Percentiles rank a stretch among this genome's conserved stretches.
phyloP scores from a whole-genome alignment of 2,329 filamentous ascomycete genomes.

The Fusarium sp. region DNA sequence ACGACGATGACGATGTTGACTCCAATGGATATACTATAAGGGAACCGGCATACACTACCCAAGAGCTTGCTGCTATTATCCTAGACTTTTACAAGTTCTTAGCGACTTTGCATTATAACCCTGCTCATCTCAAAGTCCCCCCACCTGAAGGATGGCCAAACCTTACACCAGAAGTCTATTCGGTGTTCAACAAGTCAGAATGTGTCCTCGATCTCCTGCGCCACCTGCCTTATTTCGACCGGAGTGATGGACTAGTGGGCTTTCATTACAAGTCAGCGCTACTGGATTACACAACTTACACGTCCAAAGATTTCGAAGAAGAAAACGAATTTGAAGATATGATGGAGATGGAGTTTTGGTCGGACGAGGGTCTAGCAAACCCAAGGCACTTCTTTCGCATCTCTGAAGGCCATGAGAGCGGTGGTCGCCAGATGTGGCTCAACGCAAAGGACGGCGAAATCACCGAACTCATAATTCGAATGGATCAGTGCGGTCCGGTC shows the following conservation, averaged over 20 bases:
- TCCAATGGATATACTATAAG: background rate
- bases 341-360: background rate
- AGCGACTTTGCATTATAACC: background rate
- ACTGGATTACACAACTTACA: background rate
- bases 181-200: background rate
- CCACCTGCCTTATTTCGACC: background rate
- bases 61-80: background rate
- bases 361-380: background rate
- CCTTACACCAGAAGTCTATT: background rate
- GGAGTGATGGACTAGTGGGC: background rate
- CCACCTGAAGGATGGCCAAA: background rate
- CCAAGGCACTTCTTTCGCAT: background rate
- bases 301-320: background rate
- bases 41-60: background rate
- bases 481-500: background rate
- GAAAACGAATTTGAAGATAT: background rate
- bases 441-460: constrained; percentile 5
- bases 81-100: constrained; percentile 5
- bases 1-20: background rate
- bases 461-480: background rate
- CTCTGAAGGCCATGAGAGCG: background rate
- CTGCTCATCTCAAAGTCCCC: background rate
- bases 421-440: background rate
- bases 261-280: constrained; percentile 7
- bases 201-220: background rate